Base-by-base conservation (phyloP, 129 eudicot species). In the Gnaphalium uliginosum region DNA sequence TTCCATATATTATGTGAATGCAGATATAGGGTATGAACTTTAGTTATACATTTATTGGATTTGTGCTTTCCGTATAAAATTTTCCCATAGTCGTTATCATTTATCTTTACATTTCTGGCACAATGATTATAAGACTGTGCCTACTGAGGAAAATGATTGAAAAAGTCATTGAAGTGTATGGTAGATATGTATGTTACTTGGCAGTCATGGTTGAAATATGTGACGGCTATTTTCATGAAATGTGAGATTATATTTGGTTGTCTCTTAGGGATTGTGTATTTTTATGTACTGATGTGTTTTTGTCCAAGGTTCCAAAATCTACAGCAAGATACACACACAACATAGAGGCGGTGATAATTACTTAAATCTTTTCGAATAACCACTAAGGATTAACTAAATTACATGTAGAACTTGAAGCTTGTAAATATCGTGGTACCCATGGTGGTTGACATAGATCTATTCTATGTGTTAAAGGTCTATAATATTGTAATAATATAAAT, bases 391-490 rank as follows among this genome's bases (percentile, higher is more conserved):
- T 21, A 5, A 33, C 18, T 56, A 35, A 56, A 19, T 72, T 35
- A 35, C 41, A 35, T 35, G 41, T 35, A 5, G 8, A 35, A 35
- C 9, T 4, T 35, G 41, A 35, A 35, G 5, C 41, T 35, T 35
- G 41, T 35, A 35, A 35, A 7, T 35, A 35, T 35, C 6, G 41
- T 35, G 41, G 41, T 35, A 29, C 46, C 63, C 6, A 8, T 29
- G 29, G 24, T 75, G 64, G 73, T 65, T 30, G 46, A 14, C 9
- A 2, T 27, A 14, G 29, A 43, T 46, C 18, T 46, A 30, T 43
- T 73, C 60, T 19, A 14, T 60, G 69, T 58, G 17, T 68, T 25
- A 17, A 33, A 76, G 68, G 41, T 67, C 81, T 71, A 57, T 60
- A 26, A 15, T 23, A 25, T 54, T 74, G 60, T 68, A 39, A 13